phyloP scores from a whole-genome alignment of 83 land plant species.

The Diphasiastrum complanatum region DNA sequence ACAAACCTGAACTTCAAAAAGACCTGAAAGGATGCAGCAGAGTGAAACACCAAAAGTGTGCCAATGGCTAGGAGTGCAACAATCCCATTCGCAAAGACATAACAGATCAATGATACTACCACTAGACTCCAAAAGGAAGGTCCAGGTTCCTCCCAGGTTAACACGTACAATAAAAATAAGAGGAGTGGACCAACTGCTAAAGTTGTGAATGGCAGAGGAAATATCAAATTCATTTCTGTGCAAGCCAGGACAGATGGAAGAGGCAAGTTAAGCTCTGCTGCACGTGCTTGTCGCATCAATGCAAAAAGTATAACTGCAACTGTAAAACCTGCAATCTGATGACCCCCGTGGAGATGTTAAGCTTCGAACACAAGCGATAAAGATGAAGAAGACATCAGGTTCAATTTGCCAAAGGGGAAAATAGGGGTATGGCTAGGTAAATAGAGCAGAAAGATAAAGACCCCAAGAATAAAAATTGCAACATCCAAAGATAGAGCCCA shows the following conservation, averaged over 20 bases:
- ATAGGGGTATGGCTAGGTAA: not conserved
- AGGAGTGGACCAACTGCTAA: constrained; percentile 50
- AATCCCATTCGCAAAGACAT: constrained; percentile 68
- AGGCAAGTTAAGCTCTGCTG: constrained; percentile 74
- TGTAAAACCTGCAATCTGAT: constrained; percentile 77
- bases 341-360: too few species aligned
- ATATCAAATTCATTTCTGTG: constrained; percentile 64
- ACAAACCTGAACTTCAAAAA: constrained; percentile 65
- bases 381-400: not conserved
- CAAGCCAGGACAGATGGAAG: constrained; percentile 72
- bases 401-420: not conserved
- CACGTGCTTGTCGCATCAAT: constrained; percentile 81
- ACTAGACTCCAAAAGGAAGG: constrained; percentile 57
- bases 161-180: constrained; percentile 39
- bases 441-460: not conserved
- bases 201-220: constrained; percentile 56
- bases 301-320: constrained; percentile 63
- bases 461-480: not conserved
- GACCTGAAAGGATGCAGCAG: constrained; percentile 52
- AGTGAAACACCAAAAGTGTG: constrained; percentile 52
- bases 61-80: constrained; percentile 45
- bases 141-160: constrained; percentile 32
- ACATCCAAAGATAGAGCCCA: not conserved
- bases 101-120: constrained; percentile 55
- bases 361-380: not conserved